Conservation (phyloP, 257 asterid species). For the Plantago elongata region DNA sequence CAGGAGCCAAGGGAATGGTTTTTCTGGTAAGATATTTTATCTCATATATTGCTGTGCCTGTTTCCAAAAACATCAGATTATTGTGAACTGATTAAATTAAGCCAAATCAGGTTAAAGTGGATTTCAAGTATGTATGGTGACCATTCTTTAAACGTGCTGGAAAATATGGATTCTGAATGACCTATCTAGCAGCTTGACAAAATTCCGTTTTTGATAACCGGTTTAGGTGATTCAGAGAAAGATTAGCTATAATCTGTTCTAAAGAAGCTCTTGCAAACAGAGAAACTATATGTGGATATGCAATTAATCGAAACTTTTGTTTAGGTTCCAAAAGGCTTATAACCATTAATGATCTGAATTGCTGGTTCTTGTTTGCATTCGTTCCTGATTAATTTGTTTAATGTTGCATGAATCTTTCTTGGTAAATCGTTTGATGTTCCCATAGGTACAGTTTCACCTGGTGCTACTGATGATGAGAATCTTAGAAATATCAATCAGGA, state of each 20-base stretch:
- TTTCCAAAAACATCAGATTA: no score
- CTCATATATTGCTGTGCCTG: conserved; percentile 9
- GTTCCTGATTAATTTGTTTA: neutral
- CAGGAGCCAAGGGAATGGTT: conserved; percentile 27
- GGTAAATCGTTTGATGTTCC: conserved; percentile 5
- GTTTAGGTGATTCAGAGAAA: no score
- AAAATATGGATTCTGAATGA: conserved; percentile 19
- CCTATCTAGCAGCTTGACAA: no score
- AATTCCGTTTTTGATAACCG: no score
- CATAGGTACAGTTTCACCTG: conserved; percentile 45
- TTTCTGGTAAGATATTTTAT: conserved; percentile 23
- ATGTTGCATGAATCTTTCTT: neutral
- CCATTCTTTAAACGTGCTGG: neutral
- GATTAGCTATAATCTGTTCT: no score
- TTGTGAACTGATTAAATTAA: no score
- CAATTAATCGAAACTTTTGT: conserved; percentile 11
- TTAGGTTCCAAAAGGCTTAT: no score
- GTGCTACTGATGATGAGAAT: conserved; percentile 34
- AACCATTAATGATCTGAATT: conserved; percentile 16
- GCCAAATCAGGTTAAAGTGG: no score
- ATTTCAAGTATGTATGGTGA: conserved; percentile 17
- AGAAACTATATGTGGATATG: no score
- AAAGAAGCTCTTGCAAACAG: no score
- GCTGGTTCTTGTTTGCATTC: conserved; percentile 13
- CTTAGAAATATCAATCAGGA: conserved; percentile 38